Conservation (phyloP, 768 basidiomycete species). For the Tulasnella sp. region DNA sequence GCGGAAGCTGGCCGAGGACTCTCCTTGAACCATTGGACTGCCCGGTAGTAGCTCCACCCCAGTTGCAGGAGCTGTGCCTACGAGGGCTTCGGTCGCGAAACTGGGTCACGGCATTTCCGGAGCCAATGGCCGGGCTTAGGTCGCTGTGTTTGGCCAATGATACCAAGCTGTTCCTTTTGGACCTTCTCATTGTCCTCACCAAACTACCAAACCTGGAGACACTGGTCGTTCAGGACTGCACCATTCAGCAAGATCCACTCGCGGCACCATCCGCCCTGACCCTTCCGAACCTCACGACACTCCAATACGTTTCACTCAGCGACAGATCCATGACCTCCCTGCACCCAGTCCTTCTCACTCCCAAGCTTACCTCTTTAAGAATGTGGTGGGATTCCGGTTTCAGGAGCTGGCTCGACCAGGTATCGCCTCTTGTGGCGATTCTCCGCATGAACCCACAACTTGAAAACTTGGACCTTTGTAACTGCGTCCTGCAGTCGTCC, state of each 20-base stretch:
- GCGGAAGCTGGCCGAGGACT: neutral
- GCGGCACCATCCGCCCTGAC: neutral
- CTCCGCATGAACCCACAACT: neutral
- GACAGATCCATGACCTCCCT: neutral
- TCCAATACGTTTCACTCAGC: neutral
- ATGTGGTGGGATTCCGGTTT: neutral
- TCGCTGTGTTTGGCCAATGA: neutral
- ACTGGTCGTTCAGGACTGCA: neutral
- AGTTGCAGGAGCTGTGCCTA: neutral
- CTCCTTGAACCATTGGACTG: neutral
- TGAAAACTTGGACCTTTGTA: neutral
- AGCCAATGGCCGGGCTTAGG: neutral
- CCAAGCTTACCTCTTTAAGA: neutral
- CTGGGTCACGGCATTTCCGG: neutral
- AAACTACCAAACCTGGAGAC: neutral
- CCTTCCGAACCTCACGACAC: neutral
- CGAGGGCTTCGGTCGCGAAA: neutral
- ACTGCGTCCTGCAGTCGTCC: neutral
- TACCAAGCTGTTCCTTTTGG: neutral
- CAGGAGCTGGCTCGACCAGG: neutral
- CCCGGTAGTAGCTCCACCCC: neutral
- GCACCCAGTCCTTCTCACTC: neutral
- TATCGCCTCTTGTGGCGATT: neutral
- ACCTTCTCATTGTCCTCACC: neutral
- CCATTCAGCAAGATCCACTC: neutral